These are phyloP conservation scores for Colletotrichum filicis DNA, from an alignment of 2,329 filamentous ascomycete species.

Conservation along the genomic window DNA sequence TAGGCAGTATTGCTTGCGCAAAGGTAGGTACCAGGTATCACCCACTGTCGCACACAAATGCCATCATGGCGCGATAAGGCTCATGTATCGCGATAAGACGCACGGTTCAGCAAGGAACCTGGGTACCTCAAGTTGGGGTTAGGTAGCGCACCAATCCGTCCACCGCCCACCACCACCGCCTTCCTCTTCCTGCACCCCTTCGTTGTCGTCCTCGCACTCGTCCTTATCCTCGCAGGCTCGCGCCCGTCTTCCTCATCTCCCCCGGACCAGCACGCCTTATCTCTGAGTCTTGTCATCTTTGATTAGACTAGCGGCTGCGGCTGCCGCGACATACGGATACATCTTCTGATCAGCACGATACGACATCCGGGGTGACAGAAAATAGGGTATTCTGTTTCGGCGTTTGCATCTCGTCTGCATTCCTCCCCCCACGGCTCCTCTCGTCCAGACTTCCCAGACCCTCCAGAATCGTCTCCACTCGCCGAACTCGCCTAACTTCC, in stretches of 20 bases:
- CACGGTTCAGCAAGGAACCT: background rate
- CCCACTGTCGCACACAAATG: background rate
- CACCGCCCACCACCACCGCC: conserved; percentile 3
- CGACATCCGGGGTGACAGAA: background rate
- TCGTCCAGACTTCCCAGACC: background rate
- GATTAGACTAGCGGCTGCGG: background rate
- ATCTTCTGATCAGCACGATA: too few species aligned
- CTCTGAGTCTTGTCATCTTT: background rate
- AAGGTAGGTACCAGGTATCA: background rate
- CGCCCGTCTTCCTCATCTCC: background rate
- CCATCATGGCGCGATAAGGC: conserved; percentile 37
- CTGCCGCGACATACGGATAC: too few species aligned
- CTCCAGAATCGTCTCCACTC: conserved; percentile 11
- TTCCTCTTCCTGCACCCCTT: background rate
- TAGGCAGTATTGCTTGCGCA: background rate
- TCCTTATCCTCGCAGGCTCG: background rate
- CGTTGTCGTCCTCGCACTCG: background rate
- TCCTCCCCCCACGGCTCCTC: background rate
- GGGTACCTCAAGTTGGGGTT: background rate
- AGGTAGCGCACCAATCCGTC: background rate
- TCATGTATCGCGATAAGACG: conserved; percentile 34
- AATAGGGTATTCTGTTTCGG: conserved; percentile 18
- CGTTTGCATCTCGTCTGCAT: conserved; percentile 19
- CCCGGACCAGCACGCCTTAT: background rate
- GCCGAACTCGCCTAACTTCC: conserved; percentile 29